Evolutionary conservation across 257 asterid species (phyloP), one percentile per base, ranked within the genome.

Genomic region (Nicotiana attenuata): DNA sequence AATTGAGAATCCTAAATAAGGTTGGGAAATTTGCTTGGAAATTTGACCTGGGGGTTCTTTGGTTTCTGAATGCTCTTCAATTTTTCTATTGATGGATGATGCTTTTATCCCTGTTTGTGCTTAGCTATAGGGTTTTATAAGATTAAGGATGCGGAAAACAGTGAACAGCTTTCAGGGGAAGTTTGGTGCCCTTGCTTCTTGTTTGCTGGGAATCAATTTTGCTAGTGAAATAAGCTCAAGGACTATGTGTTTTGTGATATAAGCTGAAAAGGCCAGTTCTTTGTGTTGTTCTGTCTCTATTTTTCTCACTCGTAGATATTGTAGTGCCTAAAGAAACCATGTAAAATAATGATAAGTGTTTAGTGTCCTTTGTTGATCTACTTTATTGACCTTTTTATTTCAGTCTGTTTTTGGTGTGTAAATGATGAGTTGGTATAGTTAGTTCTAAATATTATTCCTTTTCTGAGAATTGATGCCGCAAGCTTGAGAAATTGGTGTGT

Each of bases 101-200:
- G 31, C 16, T 10, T 60, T 3, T 60, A 9, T 63, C 19, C 19
- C 19, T 63, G 7, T 17, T 63, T 63, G 35, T 26, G 38, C 68
- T 10, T 63, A 24, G 35, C 35, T 24, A 63, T 63, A 1, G 6
- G 16, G 28, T 9, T 60, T 24, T 63, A 26, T 24, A 45, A 53
- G 78, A 71, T 45, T 45, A 71, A 71, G 55, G 78, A 71, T 45
- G 78, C 60, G 22, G 7, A 71, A 71, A 71, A 59, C 10, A 45
- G 9, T 33, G 78, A 10, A 41, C 24, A 17, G 20, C 15, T 66
- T 65, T 66, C 9, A 35, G 22, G 38, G 63, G 3, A 45, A 14
- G 26, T 75, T 75, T 50, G 15, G 15, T 50, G 10, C 16, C 24
- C 24, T n/a, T 50, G 24, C 45, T 75, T 16, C 26, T 73, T 47